Evolutionary conservation across 768 basidiomycete genomes (phyloP), one percentile per base, ranked within the genome.

Genomic region (Imleria badia): DNA sequence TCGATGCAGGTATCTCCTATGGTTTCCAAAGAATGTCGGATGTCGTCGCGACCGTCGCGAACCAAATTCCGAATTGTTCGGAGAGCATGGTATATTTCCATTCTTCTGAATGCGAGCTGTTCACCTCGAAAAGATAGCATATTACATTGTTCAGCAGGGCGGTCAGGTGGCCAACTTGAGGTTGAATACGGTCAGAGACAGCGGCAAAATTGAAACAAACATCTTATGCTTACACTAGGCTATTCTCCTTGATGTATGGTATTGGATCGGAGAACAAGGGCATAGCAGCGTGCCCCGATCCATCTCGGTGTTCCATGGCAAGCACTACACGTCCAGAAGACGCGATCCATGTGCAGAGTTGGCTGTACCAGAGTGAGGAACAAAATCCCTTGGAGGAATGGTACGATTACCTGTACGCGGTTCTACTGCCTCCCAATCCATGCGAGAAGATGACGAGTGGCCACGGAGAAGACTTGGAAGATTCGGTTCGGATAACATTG

Each of bases 381-480:
- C 20, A 17, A 22, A 36, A 14, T 15, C 5, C 30, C 7, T 29
- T 44, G 43, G 46, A 51, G 40, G 36, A 26, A 40, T 19, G 43
- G 14, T 19, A 42, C 7, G 9, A 34, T 45, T 58, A 81, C 82
- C 84, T 87, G 62, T 93, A 92, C 2, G 83, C 80, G 1, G 84
- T 88, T 20, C 84, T 74, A 40, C 80, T 83, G 5, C 91, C 91
- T 19, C 83, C 86, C 20, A 94, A 80, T 19, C 92, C 92, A 73
- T 94, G 92, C 11, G 87, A 90, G 71, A 93, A 94, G 38, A 94
- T 78, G 30, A 92, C 81, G 30, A 94, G 77, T 0, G 90, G 89
- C 89, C 89, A 90, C 45, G 79, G 77, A 17, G 71, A 59, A 26
- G 60, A 41, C 50, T 67, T 56, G 45, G 34, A 31, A 23, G 48